Evolutionary conservation across 2,329 filamentous ascomycete genomes (phyloP).

Genomic region (Sporothrix sp.): DNA sequence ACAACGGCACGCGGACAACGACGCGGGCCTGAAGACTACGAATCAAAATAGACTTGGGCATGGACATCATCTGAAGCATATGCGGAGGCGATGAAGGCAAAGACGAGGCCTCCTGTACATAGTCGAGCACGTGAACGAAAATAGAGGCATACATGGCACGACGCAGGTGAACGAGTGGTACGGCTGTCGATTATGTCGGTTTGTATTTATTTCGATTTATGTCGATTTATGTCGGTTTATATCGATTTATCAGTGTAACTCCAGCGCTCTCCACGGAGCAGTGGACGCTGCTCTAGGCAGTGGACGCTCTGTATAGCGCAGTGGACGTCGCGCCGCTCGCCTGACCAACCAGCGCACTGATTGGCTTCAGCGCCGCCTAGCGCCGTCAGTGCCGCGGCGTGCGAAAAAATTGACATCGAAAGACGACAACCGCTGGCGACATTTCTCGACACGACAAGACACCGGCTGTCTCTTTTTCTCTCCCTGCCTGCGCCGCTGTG

Average conservation of each 20-base stretch:
- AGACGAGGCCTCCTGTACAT: neutral
- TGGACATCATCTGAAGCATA: neutral
- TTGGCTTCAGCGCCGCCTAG: too few species aligned
- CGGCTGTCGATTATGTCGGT: too few species aligned
- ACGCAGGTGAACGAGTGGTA: too few species aligned
- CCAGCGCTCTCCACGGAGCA: too few species aligned
- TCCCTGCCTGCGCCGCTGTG: neutral
- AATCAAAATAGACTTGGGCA: slow-evolving; percentile 6
- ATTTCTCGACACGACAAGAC: neutral
- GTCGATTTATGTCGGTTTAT: too few species aligned
- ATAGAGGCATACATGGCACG: neutral
- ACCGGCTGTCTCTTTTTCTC: neutral
- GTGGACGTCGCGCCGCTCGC: too few species aligned
- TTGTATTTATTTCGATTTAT: too few species aligned
- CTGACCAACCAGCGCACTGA: neutral
- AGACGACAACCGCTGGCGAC: neutral
- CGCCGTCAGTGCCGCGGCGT: too few species aligned
- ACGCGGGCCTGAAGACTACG: neutral
- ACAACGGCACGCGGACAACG: neutral
- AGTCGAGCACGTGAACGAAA: neutral
- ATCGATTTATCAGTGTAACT: too few species aligned
- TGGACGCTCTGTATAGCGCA: too few species aligned
- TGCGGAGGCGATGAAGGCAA: neutral
- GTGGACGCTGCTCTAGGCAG: too few species aligned
- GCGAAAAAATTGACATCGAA: neutral